Evolutionary conservation across 495 filamentous ascomycete species (phyloP).

Genomic region (Penicillium maclennaniae): DNA sequence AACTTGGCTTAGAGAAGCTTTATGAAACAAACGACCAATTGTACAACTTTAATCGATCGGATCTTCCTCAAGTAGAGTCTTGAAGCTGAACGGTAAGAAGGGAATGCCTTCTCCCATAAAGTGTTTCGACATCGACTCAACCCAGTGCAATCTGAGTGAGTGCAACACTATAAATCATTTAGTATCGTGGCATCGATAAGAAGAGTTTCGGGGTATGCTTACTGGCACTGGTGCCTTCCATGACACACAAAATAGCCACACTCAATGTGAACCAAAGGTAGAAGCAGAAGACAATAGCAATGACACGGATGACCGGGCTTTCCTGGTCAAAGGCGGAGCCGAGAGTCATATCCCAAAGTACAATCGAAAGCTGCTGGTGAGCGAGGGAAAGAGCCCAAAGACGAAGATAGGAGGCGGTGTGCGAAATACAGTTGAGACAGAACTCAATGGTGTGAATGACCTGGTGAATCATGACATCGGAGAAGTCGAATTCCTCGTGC

Average conservation of each 20-base stretch:
- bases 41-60: constrained; percentile 45
- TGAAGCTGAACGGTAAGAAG: constrained; percentile 92
- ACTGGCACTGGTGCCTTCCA: constrained; percentile 81
- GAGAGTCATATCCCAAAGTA: constrained; percentile 96
- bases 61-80: constrained; percentile 81
- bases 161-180: constrained; percentile 61
- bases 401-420: constrained; percentile 97
- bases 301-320: constrained; percentile 63
- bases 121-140: constrained; percentile 99
- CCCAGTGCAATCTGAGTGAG: constrained; percentile 93
- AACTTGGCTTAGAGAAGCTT: constrained; percentile 5
- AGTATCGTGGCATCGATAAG: background rate
- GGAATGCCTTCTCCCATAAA: constrained; percentile 92
- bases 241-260: constrained; percentile 67
- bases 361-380: constrained; percentile 94
- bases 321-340: constrained; percentile 61
- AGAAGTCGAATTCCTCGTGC: constrained; percentile 95
- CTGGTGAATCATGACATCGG: constrained; percentile 96
- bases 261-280: constrained; percentile 84
- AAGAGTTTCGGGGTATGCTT: background rate
- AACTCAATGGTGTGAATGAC: constrained; percentile 99
- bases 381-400: constrained; percentile 97
- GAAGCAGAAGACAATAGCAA: constrained; percentile 77
- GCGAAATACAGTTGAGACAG: constrained; percentile 97
- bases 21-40: constrained; percentile 12